Evolutionary conservation across 1,284 basidiomycete species (phyloP).

Genomic region (Ustilago curta): DNA sequence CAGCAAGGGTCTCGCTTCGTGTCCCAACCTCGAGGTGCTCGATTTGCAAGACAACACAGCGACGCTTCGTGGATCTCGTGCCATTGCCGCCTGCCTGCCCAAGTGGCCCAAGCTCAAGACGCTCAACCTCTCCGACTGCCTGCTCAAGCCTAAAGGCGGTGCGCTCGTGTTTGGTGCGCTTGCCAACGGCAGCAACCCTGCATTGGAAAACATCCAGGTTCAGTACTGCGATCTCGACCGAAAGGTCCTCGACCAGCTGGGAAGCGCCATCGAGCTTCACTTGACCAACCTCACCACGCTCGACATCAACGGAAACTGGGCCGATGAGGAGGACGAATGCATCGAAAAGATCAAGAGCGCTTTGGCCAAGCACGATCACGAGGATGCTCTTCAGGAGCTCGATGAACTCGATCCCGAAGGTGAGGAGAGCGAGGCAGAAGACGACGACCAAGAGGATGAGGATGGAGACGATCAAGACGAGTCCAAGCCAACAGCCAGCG

Average conservation of each 20-base stretch:
- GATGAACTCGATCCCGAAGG: conserved; percentile 68
- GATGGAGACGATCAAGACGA: conserved; percentile 26
- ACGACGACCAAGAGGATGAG: conserved; percentile 40
- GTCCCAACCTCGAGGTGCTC: conserved; percentile 79
- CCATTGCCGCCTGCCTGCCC: conserved; percentile 79
- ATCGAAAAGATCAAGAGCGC: conserved; percentile 61
- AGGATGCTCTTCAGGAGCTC: conserved; percentile 60
- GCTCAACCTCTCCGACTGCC: conserved; percentile 92
- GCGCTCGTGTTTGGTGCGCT: conserved; percentile 58
- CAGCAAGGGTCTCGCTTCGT: conserved; percentile 79
- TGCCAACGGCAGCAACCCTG: conserved; percentile 52
- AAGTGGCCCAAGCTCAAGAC: conserved; percentile 79
- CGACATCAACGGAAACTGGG: conserved; percentile 69
- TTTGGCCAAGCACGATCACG: conserved; percentile 58
- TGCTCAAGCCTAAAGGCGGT: conserved; percentile 77
- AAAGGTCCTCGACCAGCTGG: conserved; percentile 56
- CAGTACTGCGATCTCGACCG: conserved; percentile 67
- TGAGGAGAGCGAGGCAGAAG: conserved; percentile 63
- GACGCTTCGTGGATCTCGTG: conserved; percentile 78
- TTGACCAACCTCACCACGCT: conserved; percentile 51
- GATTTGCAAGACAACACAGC: conserved; percentile 98
- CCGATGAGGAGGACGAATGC: conserved; percentile 67
- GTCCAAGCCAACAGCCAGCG: conserved; percentile 7
- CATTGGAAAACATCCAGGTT: conserved; percentile 60
- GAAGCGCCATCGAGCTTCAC: conserved; percentile 53